phyloP scores from a whole-genome alignment of 169 alveolate species.

The Plasmodium billcollinsi region DNA sequence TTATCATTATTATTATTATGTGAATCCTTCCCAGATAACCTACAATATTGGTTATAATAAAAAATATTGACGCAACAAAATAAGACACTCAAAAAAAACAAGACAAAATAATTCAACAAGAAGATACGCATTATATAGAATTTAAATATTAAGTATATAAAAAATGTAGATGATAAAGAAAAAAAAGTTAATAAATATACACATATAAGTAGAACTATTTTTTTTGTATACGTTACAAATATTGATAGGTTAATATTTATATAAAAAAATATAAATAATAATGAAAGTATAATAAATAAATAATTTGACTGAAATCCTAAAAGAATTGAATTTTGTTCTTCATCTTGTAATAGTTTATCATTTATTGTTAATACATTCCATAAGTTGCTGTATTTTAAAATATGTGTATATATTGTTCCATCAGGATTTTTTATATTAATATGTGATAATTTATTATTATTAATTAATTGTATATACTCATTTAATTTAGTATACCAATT shows the following conservation, averaged over 20 bases:
- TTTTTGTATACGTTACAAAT: constrained; percentile 3
- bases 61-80: constrained; percentile 35
- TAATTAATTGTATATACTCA: constrained; percentile 9
- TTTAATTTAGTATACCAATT: constrained; percentile 47
- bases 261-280: constrained; percentile 28
- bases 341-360: constrained; percentile 26
- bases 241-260: constrained; percentile 6
- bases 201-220: constrained; percentile 1
- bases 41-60: constrained; percentile 21
- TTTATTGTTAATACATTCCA: constrained; percentile 27
- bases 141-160: constrained; percentile 24
- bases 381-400: neutral
- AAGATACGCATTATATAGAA: constrained; percentile 25
- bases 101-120: constrained; percentile 21
- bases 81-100: constrained; percentile 50
- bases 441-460: constrained; percentile 6
- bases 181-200: constrained; percentile 18
- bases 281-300: constrained; percentile 34
- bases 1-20: neutral
- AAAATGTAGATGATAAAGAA: constrained; percentile 43
- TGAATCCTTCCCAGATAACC: neutral
- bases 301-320: constrained; percentile 38
- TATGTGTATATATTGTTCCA: constrained; percentile 9
- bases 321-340: constrained; percentile 13
- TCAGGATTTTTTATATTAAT: constrained; percentile 19